Conservation (phyloP, 306 rosid species). For the Elaeagnus macrophylla region DNA sequence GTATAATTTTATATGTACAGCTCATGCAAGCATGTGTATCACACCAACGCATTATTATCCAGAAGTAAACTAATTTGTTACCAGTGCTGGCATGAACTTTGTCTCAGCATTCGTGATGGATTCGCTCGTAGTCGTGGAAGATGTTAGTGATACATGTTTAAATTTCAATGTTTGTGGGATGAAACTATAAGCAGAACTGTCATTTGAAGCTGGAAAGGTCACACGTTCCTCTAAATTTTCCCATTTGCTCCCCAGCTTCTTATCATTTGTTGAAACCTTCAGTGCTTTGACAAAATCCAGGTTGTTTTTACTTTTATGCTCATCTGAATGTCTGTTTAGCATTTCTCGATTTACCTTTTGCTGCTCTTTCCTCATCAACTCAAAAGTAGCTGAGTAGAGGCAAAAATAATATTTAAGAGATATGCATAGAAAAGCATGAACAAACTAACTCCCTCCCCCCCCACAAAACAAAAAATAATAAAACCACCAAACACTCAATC, state of each 20-base stretch:
- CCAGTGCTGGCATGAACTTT: too few species aligned
- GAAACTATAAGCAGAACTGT: neutral
- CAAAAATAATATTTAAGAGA: neutral
- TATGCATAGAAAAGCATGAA: neutral
- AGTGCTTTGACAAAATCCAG: neutral
- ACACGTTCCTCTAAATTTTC: conserved; percentile 7
- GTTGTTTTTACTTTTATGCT: conserved; percentile 2
- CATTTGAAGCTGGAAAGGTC: conserved; percentile 11
- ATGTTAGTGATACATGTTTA: too few species aligned
- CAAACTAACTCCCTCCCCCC: too few species aligned
- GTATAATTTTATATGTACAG: too few species aligned
- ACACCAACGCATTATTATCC: too few species aligned
- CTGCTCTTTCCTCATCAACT: conserved; percentile 11
- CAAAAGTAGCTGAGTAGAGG: conserved; percentile 10
- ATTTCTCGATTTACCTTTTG: conserved; percentile 2
- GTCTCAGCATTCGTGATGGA: too few species aligned
- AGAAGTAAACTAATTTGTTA: too few species aligned
- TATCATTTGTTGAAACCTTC: conserved; percentile 4
- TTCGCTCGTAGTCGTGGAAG: too few species aligned
- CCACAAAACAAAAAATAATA: conserved; percentile 7
- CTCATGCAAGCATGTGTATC: too few species aligned
- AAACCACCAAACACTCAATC: too few species aligned
- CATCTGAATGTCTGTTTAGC: conserved; percentile 1
- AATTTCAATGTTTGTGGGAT: neutral
- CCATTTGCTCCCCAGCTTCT: conserved; percentile 2